phyloP scores from a whole-genome alignment of 2,329 filamentous ascomycete genomes.

The Neocucurbitaria cava region DNA sequence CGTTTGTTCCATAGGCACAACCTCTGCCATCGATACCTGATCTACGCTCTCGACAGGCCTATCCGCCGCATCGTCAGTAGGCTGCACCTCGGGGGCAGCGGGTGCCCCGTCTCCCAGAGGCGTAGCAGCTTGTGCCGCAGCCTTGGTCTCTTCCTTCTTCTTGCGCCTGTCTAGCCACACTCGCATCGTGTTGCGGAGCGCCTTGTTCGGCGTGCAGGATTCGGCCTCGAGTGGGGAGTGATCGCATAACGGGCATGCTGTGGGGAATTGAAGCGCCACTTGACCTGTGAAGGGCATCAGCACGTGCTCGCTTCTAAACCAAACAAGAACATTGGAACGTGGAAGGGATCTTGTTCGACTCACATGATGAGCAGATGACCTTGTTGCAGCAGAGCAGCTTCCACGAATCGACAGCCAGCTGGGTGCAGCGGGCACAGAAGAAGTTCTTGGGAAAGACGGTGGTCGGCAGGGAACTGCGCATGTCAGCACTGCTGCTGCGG shows the following conservation, averaged over 20 bases:
- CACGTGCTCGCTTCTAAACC: neutral
- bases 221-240: slow-evolving; percentile 86
- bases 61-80: slow-evolving; percentile 27
- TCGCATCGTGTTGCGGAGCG: slow-evolving; percentile 88
- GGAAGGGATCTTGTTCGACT: slow-evolving; percentile 36
- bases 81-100: slow-evolving; percentile 28
- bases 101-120: slow-evolving; percentile 30
- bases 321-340: too few species aligned
- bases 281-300: slow-evolving; percentile 33
- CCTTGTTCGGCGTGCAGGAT: slow-evolving; percentile 88
- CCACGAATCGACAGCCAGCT: slow-evolving; percentile 87
- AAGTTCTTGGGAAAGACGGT: slow-evolving; percentile 96
- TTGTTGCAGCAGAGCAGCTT: slow-evolving; percentile 95
- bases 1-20: slow-evolving; percentile 12
- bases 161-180: slow-evolving; percentile 95
- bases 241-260: slow-evolving; percentile 88
- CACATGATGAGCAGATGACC: slow-evolving; percentile 90
- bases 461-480: slow-evolving; percentile 71
- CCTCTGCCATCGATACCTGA: slow-evolving; percentile 19
- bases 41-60: slow-evolving; percentile 41
- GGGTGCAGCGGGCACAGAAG: slow-evolving; percentile 91
- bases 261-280: slow-evolving; percentile 67
- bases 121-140: slow-evolving; percentile 38
- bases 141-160: slow-evolving; percentile 50
- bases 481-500: slow-evolving; percentile 15